Base-by-base conservation (phyloP, 2,329 filamentous ascomycete species). In the Escovopsis weberi region DNA sequence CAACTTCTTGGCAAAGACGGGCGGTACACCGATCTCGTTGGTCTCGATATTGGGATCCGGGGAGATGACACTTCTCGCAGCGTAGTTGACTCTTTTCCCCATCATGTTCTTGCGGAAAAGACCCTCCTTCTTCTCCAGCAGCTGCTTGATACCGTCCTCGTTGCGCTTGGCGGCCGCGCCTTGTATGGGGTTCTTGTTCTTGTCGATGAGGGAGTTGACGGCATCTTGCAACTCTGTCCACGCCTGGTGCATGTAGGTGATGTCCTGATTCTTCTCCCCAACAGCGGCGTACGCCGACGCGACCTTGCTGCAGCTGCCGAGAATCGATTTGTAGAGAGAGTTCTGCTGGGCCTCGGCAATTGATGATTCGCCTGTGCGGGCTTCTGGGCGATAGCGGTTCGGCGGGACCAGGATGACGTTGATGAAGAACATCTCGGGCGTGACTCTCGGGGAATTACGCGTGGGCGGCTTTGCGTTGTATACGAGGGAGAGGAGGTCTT, bases 101-200 rank as follows among this genome's bases (percentile, higher is more conserved):
- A 98, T 98, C 91, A 98, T 96, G 64, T 98, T 95, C 69, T 94
- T 96, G 54, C 91, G 75, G 70, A 98, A 98, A 28, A 98, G 72
- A 50, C 91, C 91, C 58, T 98, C 93, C 65, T 98, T 98, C 71
- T 98, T 98, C 65, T 98, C 91, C 26, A 98, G 72, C 57, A 88
- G 83, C 59, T 98, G 91, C 65, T 98, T 98, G 65, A 98, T 94
- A 52, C 93, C 91, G 49, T 94, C 88, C 47, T 93, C 85, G 42
- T 85, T 82, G 43, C 80, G 74, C 54, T 82, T 80, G 12, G 80
- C 85, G 26, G 86, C 85, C 15, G 78, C 71, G 41, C 86, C 86
- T 49, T 83, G 80, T 4, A 86, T 71, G 2, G 87, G 85, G 54
- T 91, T 94, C 48, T 88, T 81, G 55, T 88, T 83, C 49, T 82